These are phyloP conservation scores for Xylariaceae sp. DNA, from an alignment of 2,329 filamentous ascomycete species.

Conservation along the genomic window DNA sequence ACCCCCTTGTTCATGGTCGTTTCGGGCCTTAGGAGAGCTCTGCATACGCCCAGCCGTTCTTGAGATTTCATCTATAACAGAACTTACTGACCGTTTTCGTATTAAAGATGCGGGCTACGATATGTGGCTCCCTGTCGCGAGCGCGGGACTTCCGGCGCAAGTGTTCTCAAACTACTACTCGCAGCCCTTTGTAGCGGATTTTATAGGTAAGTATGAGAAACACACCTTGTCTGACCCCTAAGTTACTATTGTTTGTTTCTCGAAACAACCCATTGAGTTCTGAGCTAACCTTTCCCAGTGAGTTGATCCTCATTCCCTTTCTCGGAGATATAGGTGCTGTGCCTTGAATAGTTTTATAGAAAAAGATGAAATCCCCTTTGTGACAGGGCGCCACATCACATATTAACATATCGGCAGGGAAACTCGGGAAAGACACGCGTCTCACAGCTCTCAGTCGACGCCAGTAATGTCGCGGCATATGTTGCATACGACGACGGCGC, in stretches of 20 bases:
- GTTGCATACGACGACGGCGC: conserved; percentile 38
- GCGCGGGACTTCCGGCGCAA: conserved; percentile 39
- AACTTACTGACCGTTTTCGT: background rate
- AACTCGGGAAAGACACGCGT: conserved; percentile 40
- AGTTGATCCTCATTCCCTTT: background rate
- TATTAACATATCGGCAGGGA: conserved; percentile 6
- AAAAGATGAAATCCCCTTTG: too few relatives aligned
- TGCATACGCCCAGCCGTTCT: too few relatives aligned
- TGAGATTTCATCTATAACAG: too few relatives aligned
- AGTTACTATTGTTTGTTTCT: background rate
- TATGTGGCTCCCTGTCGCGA: conserved; percentile 35
- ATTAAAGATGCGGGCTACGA: conserved; percentile 29
- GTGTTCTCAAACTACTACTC: conserved; percentile 48
- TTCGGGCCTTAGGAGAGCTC: too few relatives aligned
- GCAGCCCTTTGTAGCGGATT: conserved; percentile 47
- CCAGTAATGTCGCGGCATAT: conserved; percentile 39
- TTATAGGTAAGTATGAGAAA: conserved; percentile 38
- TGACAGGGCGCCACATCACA: background rate
- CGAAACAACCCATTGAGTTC: background rate
- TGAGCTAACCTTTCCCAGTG: conserved; percentile 16
- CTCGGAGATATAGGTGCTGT: too few relatives aligned
- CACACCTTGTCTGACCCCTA: background rate
- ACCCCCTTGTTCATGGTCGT: background rate
- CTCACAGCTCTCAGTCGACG: conserved; percentile 28
- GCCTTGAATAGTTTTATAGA: too few relatives aligned